phyloP scores from a whole-genome alignment of 352 stramenopile species.

The Salisapilia sapeloensis region DNA sequence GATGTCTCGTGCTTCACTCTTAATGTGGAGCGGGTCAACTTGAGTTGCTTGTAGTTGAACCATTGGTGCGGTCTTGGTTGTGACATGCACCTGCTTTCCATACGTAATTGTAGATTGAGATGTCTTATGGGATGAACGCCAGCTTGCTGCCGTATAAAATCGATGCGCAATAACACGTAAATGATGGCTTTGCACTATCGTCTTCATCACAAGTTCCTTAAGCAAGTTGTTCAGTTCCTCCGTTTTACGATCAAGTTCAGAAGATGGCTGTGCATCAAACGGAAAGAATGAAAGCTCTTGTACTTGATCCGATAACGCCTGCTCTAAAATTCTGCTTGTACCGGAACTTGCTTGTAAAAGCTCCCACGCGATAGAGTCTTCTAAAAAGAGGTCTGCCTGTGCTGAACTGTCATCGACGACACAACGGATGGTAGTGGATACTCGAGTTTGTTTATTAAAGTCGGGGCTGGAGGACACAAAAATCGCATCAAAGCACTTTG shows the following conservation, averaged over 20 bases:
- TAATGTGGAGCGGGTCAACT: slow-evolving; percentile 29
- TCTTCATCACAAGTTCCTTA: slow-evolving; percentile 18
- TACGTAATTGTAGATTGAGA: slow-evolving; percentile 57
- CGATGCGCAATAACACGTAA: slow-evolving; percentile 42
- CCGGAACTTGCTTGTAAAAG: slow-evolving; percentile 25
- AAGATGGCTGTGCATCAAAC: slow-evolving; percentile 8
- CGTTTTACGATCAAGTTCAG: slow-evolving; percentile 10
- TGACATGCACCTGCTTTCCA: slow-evolving; percentile 45
- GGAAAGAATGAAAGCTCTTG: slow-evolving; percentile 43
- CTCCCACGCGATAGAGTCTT: slow-evolving; percentile 58
- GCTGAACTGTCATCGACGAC: slow-evolving; percentile 63
- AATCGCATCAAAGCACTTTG: slow-evolving; percentile 2
- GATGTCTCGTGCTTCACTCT: too few relatives aligned
- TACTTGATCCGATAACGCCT: slow-evolving; percentile 18
- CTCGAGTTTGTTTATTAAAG: slow-evolving; percentile 16
- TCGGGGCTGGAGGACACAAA: slow-evolving; percentile 7
- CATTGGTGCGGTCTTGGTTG: slow-evolving; percentile 19
- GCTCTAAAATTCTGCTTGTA: slow-evolving; percentile 22
- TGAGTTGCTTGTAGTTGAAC: slow-evolving; percentile 43
- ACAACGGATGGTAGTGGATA: slow-evolving; percentile 30
- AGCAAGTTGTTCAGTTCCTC: slow-evolving; percentile 57
- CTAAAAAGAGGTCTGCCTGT: slow-evolving; percentile 53
- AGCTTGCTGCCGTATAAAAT: slow-evolving; percentile 21
- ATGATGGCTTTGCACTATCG: too few relatives aligned
- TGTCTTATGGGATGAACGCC: slow-evolving; percentile 19